phyloP scores from a whole-genome alignment of 306 rosid genomes.

The Vachellia pachyceras region DNA sequence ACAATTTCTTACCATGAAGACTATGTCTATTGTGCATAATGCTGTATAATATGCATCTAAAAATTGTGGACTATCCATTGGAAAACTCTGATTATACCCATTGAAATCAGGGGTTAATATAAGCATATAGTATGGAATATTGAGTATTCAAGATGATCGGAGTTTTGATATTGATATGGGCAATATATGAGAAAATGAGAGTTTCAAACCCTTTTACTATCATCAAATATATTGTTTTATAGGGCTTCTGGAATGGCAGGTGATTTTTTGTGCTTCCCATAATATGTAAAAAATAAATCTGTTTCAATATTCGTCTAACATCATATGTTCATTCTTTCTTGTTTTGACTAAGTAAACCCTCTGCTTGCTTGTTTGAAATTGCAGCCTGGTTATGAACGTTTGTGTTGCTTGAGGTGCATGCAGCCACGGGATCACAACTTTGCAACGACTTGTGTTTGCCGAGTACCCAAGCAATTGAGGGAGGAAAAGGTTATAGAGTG shows the following conservation, averaged over 20 bases:
- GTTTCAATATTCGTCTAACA: background rate
- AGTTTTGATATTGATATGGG: background rate
- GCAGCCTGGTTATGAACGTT: constrained; percentile 92
- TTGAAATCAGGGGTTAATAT: no score
- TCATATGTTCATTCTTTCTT: no score
- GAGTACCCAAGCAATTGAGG: constrained; percentile 87
- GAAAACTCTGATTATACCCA: background rate
- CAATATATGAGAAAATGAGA: background rate
- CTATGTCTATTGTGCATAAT: background rate
- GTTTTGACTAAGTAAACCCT: background rate
- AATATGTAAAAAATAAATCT: no score
- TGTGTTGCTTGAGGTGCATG: constrained; percentile 88
- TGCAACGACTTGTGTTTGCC: constrained; percentile 87
- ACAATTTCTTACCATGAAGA: background rate
- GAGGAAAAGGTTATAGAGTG: constrained; percentile 91
- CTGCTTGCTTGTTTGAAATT: constrained; percentile 24
- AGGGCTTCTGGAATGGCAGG: background rate
- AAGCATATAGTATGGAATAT: background rate
- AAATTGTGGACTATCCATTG: background rate
- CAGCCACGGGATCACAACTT: constrained; percentile 93
- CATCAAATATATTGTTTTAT: no score
- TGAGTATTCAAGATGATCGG: background rate
- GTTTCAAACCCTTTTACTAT: background rate
- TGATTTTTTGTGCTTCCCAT: background rate
- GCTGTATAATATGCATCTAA: background rate